Percentiles rank a stretch among this genome's conserved stretches.
Evolutionary conservation across 768 basidiomycete species (phyloP).

Genomic region (Pleurotus citrinopileatus): DNA sequence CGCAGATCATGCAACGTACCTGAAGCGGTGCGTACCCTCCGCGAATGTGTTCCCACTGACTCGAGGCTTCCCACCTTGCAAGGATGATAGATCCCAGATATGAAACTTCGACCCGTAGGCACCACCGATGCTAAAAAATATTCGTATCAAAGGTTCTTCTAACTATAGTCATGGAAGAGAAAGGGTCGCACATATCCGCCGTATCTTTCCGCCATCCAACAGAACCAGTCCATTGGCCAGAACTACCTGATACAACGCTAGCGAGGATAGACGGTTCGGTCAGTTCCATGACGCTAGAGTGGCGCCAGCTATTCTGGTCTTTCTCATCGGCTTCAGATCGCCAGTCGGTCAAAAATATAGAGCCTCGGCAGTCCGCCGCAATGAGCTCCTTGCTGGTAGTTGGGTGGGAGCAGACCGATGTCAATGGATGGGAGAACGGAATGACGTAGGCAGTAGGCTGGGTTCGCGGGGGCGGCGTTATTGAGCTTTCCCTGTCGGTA

Average conservation of each 20-base stretch:
- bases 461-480: slow-evolving; percentile 37
- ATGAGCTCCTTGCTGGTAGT: slow-evolving; percentile 76
- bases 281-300: slow-evolving; percentile 67
- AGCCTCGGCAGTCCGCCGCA: slow-evolving; percentile 72
- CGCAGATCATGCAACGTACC: slow-evolving; percentile 35
- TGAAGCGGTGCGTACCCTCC: slow-evolving; percentile 66
- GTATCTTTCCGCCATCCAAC: slow-evolving; percentile 72
- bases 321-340: slow-evolving; percentile 61
- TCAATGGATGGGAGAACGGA: slow-evolving; percentile 69
- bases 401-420: slow-evolving; percentile 67
- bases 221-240: slow-evolving; percentile 49
- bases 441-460: slow-evolving; percentile 81
- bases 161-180: slow-evolving; percentile 7
- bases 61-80: slow-evolving; percentile 72
- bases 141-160: background rate
- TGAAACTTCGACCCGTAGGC: slow-evolving; percentile 70
- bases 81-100: slow-evolving; percentile 72
- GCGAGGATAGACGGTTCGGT: slow-evolving; percentile 66
- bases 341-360: slow-evolving; percentile 82
- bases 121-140: slow-evolving; percentile 61
- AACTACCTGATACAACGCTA: slow-evolving; percentile 43
- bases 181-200: slow-evolving; percentile 61
- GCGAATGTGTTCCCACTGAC: slow-evolving; percentile 60
- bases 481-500: slow-evolving; percentile 24
- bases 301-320: slow-evolving; percentile 54